Evolutionary conservation across 2,329 filamentous ascomycete species (phyloP).

Genomic region (Akanthomyces dipterigenus): DNA sequence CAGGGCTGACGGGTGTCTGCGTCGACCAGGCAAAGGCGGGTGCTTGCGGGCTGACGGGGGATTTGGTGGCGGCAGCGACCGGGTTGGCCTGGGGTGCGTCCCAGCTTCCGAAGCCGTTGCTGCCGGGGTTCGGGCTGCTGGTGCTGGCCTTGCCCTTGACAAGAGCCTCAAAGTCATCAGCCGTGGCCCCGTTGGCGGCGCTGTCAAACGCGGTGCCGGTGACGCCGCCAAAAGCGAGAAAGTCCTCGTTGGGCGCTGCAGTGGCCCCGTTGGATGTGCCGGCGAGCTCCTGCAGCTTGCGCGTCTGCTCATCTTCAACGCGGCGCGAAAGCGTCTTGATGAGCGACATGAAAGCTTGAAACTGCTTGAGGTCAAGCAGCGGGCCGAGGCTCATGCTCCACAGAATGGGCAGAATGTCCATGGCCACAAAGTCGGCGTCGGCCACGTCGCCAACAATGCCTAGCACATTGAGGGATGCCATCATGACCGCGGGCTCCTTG

Average conservation of each 20-base stretch:
- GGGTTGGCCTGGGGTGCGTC: conserved; percentile 32
- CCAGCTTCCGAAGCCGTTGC: conserved; percentile 43
- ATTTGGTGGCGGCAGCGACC: conserved; percentile 24
- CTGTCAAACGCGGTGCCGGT: conserved; percentile 52
- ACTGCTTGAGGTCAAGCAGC: conserved; percentile 78
- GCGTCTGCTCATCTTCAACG: conserved; percentile 83
- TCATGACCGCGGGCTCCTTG: conserved; percentile 95
- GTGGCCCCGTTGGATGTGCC: conserved; percentile 47
- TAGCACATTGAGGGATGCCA: conserved; percentile 81
- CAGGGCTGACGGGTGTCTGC: conserved; percentile 36
- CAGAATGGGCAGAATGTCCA: conserved; percentile 81
- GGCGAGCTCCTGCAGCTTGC: conserved; percentile 79
- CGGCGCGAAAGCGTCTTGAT: conserved; percentile 73
- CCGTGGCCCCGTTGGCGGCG: conserved; percentile 44
- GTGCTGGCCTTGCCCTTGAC: conserved; percentile 60
- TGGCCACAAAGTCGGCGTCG: conserved; percentile 84
- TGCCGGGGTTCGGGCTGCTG: conserved; percentile 22
- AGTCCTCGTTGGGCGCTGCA: conserved; percentile 53
- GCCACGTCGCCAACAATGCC: conserved; percentile 74
- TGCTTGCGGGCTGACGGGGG: conserved; percentile 32
- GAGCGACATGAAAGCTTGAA: conserved; percentile 81
- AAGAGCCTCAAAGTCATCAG: conserved; percentile 79
- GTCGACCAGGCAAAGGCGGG: conserved; percentile 60
- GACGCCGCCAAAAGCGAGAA: conserved; percentile 63
- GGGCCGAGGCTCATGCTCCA: conserved; percentile 92